Evolutionary conservation across 192 early-diverging fungal species (phyloP), one percentile per base, ranked within the genome.

Genomic region (Coemansia sp.): DNA sequence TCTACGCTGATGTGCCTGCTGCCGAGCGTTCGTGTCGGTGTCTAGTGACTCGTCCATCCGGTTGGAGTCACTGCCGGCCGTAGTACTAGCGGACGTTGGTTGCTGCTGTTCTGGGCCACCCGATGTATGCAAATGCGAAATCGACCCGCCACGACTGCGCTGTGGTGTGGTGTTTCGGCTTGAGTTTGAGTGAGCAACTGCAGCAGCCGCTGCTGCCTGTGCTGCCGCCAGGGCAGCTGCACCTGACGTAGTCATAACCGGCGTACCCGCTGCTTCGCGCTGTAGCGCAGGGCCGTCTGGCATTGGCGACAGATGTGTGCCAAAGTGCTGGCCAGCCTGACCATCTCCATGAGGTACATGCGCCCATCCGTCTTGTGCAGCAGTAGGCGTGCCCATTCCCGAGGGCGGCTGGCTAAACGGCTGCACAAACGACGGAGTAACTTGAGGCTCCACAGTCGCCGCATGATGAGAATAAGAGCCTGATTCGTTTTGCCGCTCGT

Each of bases 211-310:
- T 8, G 75, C 66, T 1, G 75, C 76, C 21, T 74, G 77, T 17
- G 77, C 77, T 0, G 77, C 77, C n/a, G 77, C 77, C 34, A 80
- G 77, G 10, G 77, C 77, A 1, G 77, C 77, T 1, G 77, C 71
- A 2, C 71, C 77, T 23, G 71, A 74, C 19, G 77, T 80, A 2
- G 77, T 80, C 77, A 80, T 80, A 20, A 80, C 68, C 0, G 71
- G 76, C 23, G 71, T 71, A n/a, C 63, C 60, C 9, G 59, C 63
- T 4, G 42, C 21, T 10, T 66, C 60, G 12, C 44, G 66, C 28
- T 20, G 31, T 8, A 37, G 59, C 48, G 21, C 14, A 53, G 6
- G 8, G 4, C 46, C 36, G 21, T 51, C 57, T 15, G 36, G 40
- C 37, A 31, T 42, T 4, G 65, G 31, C n/a, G 57, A 15, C 1